Conservation (phyloP, 2,329 filamentous ascomycete genomes). For the Beauveria rudraprayagi region DNA sequence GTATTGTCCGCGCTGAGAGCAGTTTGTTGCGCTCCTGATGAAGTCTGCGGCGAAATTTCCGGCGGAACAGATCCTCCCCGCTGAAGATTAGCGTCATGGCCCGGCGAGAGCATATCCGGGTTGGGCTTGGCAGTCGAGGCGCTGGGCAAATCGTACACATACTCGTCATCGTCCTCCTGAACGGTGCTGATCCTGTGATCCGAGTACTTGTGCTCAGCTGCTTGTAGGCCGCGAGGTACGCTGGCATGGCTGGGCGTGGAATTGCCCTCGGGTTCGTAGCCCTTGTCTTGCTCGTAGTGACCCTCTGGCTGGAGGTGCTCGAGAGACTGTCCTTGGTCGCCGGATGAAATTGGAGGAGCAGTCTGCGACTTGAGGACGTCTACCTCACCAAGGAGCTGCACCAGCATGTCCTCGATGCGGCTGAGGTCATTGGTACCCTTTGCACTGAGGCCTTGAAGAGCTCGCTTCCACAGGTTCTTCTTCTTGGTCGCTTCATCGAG, state of each 20-base stretch:
- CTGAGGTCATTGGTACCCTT: conserved; percentile 83
- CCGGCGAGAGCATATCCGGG: conserved; percentile 55
- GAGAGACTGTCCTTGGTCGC: conserved; percentile 54
- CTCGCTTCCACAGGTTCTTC: conserved; percentile 86
- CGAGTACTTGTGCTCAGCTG: conserved; percentile 51
- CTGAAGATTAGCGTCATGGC: conserved; percentile 37
- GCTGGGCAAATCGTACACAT: conserved; percentile 44
- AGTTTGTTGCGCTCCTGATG: conserved; percentile 29
- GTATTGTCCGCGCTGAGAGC: conserved; percentile 69
- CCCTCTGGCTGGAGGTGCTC: conserved; percentile 57
- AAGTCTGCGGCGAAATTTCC: conserved; percentile 50
- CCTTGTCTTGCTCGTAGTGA: conserved; percentile 60
- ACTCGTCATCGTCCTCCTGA: conserved; percentile 72
- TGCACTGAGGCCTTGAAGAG: conserved; percentile 81
- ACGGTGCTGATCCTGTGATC: conserved; percentile 88
- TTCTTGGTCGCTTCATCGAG: conserved; percentile 63
- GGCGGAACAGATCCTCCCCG: conserved; percentile 44
- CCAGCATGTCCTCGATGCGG: conserved; percentile 85
- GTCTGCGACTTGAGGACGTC: conserved; percentile 67
- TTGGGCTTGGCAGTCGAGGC: conserved; percentile 22
- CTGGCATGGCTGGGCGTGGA: conserved; percentile 59
- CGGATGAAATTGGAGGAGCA: conserved; percentile 30
- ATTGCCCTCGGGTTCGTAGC: conserved; percentile 80
- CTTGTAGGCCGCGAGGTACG: conserved; percentile 57
- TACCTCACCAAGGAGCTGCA: conserved; percentile 85